Percentiles rank a stretch among this genome's conserved stretches.
Conservation (phyloP, 805 yeast species). For the Barnettozyma vustinii region DNA sequence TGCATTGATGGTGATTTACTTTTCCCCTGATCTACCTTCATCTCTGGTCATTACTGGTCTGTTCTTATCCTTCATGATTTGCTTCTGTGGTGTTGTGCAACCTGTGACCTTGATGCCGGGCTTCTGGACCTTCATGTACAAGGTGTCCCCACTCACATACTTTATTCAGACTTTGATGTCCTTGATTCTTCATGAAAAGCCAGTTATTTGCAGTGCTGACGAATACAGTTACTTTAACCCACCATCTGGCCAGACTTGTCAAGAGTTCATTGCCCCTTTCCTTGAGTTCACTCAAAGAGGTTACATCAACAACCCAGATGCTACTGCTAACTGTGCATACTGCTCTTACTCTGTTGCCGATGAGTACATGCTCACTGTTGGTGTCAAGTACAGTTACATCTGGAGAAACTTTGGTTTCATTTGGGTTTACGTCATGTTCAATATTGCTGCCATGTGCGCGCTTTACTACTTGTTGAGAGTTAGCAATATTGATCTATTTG, state of each 20-base stretch:
- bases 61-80: constrained; percentile 28
- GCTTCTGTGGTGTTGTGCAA: constrained; percentile 34
- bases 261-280: constrained; percentile 39
- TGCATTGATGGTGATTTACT: constrained; percentile 46
- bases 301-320: constrained; percentile 48
- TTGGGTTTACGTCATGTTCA: constrained; percentile 45
- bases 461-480: constrained; percentile 13
- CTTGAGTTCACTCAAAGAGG: constrained; percentile 44
- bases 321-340: constrained; percentile 43
- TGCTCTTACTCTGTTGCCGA: constrained; percentile 41
- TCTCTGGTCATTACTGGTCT: constrained; percentile 57
- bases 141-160: constrained; percentile 59
- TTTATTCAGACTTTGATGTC: constrained; percentile 48
- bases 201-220: constrained; percentile 40
- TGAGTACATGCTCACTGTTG: constrained; percentile 38
- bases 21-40: constrained; percentile 64
- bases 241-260: constrained; percentile 58
- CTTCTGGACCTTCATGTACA: constrained; percentile 71
- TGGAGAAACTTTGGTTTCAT: constrained; percentile 68
- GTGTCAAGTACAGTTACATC: constrained; percentile 39
- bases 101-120: constrained; percentile 50
- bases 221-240: constrained; percentile 51
- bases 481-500: constrained; percentile 3
- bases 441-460: constrained; percentile 26
- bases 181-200: constrained; percentile 42